phyloP scores from a whole-genome alignment of 768 basidiomycete genomes.

The Rhizopogon vulgaris region DNA sequence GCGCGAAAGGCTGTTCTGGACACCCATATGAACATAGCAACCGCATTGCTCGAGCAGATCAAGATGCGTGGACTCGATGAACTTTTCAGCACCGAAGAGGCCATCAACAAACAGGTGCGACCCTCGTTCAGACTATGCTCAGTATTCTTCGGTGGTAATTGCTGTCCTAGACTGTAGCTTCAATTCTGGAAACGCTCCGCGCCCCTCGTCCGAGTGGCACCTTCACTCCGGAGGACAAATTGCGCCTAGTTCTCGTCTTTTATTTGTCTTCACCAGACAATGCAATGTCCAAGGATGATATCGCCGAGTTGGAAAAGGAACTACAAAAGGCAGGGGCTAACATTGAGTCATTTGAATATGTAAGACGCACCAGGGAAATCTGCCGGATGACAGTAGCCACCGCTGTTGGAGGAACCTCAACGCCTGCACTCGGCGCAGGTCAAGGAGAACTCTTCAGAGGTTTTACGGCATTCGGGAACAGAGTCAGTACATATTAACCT shows the following conservation, averaged over 20 bases:
- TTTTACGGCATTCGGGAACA: conserved; percentile 87
- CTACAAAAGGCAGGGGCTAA: conserved; percentile 80
- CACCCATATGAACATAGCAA: conserved; percentile 99
- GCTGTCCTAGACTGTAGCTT: conserved; percentile 53
- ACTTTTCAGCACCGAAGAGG: conserved; percentile 95
- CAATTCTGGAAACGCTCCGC: conserved; percentile 85
- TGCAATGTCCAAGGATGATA: conserved; percentile 79
- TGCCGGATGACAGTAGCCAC: conserved; percentile 83
- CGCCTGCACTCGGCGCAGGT: conserved; percentile 60
- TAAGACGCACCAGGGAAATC: conserved; percentile 86
- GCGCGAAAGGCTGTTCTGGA: conserved; percentile 95
- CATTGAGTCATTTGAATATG: conserved; percentile 82
- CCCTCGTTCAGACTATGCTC: not conserved
- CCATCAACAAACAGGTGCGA: conserved; percentile 74
- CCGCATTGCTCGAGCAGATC: conserved; percentile 89
- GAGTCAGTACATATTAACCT: conserved; percentile 40
- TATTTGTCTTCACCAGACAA: conserved; percentile 85
- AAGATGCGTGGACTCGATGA: conserved; percentile 93
- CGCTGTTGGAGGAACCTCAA: conserved; percentile 50
- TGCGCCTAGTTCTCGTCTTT: conserved; percentile 92
- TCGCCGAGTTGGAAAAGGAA: conserved; percentile 82
- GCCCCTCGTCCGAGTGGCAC: conserved; percentile 56
- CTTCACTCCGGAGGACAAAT: conserved; percentile 76
- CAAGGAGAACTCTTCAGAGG: conserved; percentile 90
- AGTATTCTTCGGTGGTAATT: conserved; percentile 1